A percentile compares a stretch with the other conserved stretches of the same genome.
These are phyloP conservation scores for Epichloe bromicola DNA, from an alignment of 2,329 filamentous ascomycete genomes.

Conservation along the genomic window DNA sequence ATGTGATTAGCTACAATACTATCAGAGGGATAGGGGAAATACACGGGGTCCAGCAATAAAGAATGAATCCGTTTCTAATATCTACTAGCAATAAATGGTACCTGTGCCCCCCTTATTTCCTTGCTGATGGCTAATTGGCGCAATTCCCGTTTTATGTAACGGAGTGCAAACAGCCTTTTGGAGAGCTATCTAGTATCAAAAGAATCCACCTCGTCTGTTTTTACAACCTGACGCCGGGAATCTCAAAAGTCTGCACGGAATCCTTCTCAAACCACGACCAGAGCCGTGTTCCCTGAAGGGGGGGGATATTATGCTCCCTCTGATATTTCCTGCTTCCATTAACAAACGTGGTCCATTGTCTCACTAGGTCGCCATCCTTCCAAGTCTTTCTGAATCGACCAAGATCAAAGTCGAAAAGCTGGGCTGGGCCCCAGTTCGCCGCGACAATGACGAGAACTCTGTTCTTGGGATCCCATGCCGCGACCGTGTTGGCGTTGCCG, in stretches of 20 bases:
- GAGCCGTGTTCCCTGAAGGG: constrained; percentile 2
- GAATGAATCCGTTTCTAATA: too few species aligned
- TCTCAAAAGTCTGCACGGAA: constrained; percentile 5
- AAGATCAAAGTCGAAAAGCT: constrained; percentile 27
- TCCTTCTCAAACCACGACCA: background rate
- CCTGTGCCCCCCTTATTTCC: too few species aligned
- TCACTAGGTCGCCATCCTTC: background rate
- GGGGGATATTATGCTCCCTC: background rate
- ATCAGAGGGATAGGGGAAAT: too few species aligned
- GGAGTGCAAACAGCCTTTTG: too few species aligned
- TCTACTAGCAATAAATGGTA: too few species aligned
- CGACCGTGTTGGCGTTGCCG: constrained; percentile 21
- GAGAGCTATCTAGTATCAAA: too few species aligned
- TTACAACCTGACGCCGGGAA: background rate
- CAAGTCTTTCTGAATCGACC: constrained; percentile 15
- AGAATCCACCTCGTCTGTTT: too few species aligned
- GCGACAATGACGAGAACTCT: constrained; percentile 25
- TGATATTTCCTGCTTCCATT: background rate
- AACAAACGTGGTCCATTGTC: background rate
- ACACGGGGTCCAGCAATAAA: too few species aligned
- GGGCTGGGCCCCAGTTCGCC: constrained; percentile 24
- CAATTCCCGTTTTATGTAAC: too few species aligned
- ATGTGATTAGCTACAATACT: too few species aligned
- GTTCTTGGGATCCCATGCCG: constrained; percentile 23
- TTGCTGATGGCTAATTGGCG: too few species aligned